Evolutionary conservation across 305 asterid genomes (phyloP).

Genomic region (Fraxinus latifolia): DNA sequence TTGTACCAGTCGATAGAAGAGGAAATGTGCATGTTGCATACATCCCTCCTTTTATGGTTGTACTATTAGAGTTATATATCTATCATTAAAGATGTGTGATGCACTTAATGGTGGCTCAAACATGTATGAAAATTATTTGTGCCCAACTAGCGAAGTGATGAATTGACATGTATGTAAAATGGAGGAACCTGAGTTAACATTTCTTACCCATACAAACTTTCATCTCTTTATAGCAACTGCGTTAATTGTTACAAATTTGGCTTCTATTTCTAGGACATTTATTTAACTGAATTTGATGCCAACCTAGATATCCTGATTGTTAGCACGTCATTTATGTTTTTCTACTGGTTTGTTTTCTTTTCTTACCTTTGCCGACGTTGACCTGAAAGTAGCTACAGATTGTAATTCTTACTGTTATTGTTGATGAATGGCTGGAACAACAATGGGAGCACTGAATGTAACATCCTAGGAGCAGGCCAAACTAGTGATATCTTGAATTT

Average conservation of each 20-base stretch:
- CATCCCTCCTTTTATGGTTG: neutral
- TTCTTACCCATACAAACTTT: neutral
- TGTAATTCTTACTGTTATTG: neutral
- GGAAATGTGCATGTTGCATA: neutral
- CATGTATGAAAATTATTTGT: neutral
- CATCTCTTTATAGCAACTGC: neutral
- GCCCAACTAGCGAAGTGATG: neutral
- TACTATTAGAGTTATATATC: neutral
- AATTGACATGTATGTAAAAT: neutral
- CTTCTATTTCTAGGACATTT: neutral
- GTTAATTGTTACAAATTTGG: neutral
- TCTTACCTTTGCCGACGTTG: neutral
- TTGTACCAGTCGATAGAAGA: neutral
- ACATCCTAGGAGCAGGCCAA: neutral
- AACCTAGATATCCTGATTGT: neutral
- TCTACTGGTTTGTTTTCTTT: neutral
- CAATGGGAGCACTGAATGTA: neutral
- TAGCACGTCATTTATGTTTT: neutral
- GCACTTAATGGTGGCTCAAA: neutral
- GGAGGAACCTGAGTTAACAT: neutral
- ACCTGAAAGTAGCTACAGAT: neutral
- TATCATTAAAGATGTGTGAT: neutral
- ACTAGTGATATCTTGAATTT: neutral
- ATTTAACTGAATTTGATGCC: neutral
- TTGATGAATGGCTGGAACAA: neutral